phyloP scores from a whole-genome alignment of 257 asterid genomes.

The Primulina eburnea region DNA sequence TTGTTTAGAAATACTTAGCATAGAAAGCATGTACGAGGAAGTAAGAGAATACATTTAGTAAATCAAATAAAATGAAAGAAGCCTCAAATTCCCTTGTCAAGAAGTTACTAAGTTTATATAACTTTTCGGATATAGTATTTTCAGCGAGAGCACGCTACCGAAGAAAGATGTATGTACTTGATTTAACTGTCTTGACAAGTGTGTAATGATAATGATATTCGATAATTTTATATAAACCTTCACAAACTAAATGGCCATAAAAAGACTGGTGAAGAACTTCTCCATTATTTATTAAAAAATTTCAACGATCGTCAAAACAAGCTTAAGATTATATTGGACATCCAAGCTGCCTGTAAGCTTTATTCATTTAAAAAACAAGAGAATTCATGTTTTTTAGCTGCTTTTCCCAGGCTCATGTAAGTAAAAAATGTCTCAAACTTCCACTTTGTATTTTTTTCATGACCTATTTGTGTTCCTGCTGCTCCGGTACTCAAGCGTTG shows the following conservation, averaged over 20 bases:
- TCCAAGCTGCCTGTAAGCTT: slow-evolving; percentile 13
- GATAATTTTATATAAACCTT: background rate
- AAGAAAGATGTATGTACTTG: background rate
- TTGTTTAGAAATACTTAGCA: too few relatives aligned
- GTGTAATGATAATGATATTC: background rate
- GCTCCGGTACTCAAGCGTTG: background rate
- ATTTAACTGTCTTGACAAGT: background rate
- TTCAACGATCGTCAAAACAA: slow-evolving; percentile 14
- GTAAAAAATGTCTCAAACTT: background rate
- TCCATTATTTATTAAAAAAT: slow-evolving; percentile 3
- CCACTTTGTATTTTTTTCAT: slow-evolving; percentile 10
- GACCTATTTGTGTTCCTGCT: background rate
- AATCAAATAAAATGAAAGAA: too few relatives aligned
- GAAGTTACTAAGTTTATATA: too few relatives aligned
- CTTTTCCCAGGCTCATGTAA: background rate
- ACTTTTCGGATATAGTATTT: too few relatives aligned
- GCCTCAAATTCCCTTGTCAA: too few relatives aligned
- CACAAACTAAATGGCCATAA: background rate
- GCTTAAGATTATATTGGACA: slow-evolving; percentile 15
- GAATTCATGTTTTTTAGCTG: slow-evolving; percentile 7
- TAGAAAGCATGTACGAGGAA: too few relatives aligned
- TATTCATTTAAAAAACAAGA: slow-evolving; percentile 13
- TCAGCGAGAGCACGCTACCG: too few relatives aligned
- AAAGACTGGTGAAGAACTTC: slow-evolving; percentile 14
- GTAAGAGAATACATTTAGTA: too few relatives aligned